Conservation (phyloP, 148 eudicot species). For the Selenicereus undatus region DNA sequence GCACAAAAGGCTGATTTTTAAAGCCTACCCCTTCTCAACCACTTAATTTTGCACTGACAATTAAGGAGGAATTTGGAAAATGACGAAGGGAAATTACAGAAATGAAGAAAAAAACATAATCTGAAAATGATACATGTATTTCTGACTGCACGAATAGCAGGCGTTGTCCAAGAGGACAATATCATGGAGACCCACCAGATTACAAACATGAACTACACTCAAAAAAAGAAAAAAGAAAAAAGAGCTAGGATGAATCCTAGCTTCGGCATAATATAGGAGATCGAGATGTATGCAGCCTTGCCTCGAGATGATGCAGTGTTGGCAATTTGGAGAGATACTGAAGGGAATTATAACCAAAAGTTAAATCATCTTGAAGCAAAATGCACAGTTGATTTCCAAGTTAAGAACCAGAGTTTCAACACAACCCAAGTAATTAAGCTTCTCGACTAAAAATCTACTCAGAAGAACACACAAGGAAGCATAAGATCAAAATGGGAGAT, state of each 20-base stretch:
- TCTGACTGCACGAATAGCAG: neutral
- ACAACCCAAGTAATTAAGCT: neutral
- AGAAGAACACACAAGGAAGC: neutral
- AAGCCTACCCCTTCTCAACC: neutral
- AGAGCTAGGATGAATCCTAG: neutral
- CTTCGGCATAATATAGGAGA: neutral
- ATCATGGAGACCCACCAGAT: neutral
- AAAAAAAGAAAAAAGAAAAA: neutral
- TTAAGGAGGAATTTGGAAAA: neutral
- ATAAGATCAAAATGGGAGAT: neutral
- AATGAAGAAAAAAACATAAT: neutral
- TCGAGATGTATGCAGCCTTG: neutral
- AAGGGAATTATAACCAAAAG: neutral
- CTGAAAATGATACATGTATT: neutral
- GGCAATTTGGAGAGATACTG: too few species aligned
- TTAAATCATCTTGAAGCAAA: neutral
- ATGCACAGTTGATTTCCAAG: neutral
- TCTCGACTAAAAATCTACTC: neutral
- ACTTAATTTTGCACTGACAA: constrained; percentile 1
- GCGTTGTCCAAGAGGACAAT: constrained; percentile 1
- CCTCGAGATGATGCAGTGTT: too few species aligned
- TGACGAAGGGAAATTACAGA: neutral
- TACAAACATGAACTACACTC: neutral
- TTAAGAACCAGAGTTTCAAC: neutral
- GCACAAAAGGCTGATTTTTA: neutral